Conservation (phyloP, 2,329 filamentous ascomycete genomes). For the Periconia sp. region DNA sequence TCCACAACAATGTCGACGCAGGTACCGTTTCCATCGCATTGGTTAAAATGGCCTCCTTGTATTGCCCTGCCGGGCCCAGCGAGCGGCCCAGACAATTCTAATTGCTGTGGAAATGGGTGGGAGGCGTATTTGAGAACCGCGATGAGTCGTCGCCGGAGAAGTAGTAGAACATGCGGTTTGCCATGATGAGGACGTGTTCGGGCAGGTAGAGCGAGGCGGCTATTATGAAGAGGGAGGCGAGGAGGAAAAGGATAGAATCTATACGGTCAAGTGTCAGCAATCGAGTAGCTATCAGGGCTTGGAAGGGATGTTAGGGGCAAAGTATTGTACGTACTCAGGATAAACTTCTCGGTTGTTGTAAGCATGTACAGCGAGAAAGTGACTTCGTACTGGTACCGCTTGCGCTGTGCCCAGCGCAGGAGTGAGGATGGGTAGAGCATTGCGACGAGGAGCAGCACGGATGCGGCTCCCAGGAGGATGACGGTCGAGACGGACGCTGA, state of each 20-base stretch:
- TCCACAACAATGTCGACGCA: too few relatives aligned
- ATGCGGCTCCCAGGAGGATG: slow-evolving; percentile 42
- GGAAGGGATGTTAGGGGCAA: too few relatives aligned
- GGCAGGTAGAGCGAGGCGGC: slow-evolving; percentile 92
- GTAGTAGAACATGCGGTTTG: slow-evolving; percentile 91
- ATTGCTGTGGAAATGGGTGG: slow-evolving; percentile 14
- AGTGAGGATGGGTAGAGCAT: slow-evolving; percentile 61
- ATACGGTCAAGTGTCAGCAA: slow-evolving; percentile 57
- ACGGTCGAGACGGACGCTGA: slow-evolving; percentile 43
- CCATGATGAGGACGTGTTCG: slow-evolving; percentile 83
- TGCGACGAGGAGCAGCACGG: slow-evolving; percentile 50
- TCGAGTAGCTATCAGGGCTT: background rate
- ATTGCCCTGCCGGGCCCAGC: too few relatives aligned
- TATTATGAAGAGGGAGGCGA: slow-evolving; percentile 83
- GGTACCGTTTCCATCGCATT: too few relatives aligned
- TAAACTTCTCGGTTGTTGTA: slow-evolving; percentile 92
- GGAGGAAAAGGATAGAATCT: slow-evolving; percentile 93
- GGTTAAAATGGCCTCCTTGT: too few relatives aligned
- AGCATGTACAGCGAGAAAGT: slow-evolving; percentile 98
- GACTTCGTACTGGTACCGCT: slow-evolving; percentile 98
- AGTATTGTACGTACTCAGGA: slow-evolving; percentile 84
- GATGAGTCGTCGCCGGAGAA: slow-evolving; percentile 79
- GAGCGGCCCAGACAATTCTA: too few relatives aligned
- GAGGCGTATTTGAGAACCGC: too few relatives aligned
- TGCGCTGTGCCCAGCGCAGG: slow-evolving; percentile 87